Conservation (phyloP, 257 asterid species). For the Paulownia fortunei region DNA sequence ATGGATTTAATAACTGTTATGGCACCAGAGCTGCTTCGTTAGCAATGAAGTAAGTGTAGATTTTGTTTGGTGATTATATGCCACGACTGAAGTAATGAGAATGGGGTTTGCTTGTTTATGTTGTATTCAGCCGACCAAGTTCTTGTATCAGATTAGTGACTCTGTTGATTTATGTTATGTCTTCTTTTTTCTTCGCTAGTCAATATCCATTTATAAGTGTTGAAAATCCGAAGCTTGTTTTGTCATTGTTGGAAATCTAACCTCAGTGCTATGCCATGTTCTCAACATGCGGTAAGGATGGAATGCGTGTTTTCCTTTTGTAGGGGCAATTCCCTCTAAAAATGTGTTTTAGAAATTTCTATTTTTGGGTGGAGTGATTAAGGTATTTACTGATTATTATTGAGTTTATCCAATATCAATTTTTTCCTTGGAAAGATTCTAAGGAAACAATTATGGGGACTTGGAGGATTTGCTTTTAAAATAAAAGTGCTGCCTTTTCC, state of each 20-base stretch:
- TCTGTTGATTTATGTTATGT: background rate
- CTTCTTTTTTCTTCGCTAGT: background rate
- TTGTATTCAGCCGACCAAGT: background rate
- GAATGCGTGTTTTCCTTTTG: too few relatives aligned
- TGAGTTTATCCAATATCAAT: too few relatives aligned
- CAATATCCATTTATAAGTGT: background rate
- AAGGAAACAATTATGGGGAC: background rate
- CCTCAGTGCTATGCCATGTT: background rate
- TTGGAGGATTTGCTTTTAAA: background rate
- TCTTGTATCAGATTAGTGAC: slow-evolving; percentile 20
- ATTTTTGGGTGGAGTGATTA: too few relatives aligned
- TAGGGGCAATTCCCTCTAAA: too few relatives aligned
- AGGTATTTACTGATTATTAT: too few relatives aligned
- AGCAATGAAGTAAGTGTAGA: slow-evolving; percentile 20
- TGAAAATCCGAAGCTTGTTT: background rate
- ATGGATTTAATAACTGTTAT: slow-evolving; percentile 71
- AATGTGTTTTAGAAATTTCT: too few relatives aligned
- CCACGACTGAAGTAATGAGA: slow-evolving; percentile 22
- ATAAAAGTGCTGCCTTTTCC: background rate
- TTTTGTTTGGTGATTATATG: background rate
- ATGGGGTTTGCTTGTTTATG: slow-evolving; percentile 10
- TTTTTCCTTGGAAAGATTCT: too few relatives aligned
- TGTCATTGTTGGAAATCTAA: background rate
- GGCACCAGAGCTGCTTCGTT: slow-evolving; percentile 35
- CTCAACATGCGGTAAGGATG: too few relatives aligned